phyloP scores from a whole-genome alignment of 2,329 filamentous ascomycete species.

The Mycosphaerella arachidis region DNA sequence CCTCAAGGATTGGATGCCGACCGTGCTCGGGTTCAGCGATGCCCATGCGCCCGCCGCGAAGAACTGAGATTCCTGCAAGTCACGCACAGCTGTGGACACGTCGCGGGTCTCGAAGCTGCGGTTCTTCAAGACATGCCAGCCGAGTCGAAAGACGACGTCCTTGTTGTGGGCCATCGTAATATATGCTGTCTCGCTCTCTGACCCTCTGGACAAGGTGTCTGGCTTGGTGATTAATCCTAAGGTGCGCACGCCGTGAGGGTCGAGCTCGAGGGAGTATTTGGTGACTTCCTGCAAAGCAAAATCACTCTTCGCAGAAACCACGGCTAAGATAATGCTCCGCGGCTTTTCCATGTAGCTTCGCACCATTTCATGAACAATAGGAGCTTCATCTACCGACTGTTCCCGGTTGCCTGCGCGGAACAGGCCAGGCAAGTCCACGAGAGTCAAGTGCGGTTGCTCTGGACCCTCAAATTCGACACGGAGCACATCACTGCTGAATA shows the following conservation, averaged over 20 bases:
- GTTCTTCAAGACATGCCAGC: constrained; percentile 11
- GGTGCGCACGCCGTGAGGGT: constrained; percentile 27
- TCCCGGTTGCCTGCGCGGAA: constrained; percentile 23
- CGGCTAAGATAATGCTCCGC: constrained; percentile 40
- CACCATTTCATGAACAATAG: constrained; percentile 35
- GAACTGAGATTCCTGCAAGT: too few species aligned
- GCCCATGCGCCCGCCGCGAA: too few species aligned
- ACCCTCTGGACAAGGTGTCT: constrained; percentile 23
- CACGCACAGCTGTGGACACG: not conserved
- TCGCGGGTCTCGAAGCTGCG: not conserved
- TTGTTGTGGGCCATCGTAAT: not conserved
- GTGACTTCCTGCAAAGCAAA: constrained; percentile 43
- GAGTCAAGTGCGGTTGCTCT: constrained; percentile 15
- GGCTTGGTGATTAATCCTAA: constrained; percentile 36
- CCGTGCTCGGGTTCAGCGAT: too few species aligned
- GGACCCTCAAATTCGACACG: constrained; percentile 21
- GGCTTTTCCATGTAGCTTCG: constrained; percentile 35
- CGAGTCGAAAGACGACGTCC: not conserved
- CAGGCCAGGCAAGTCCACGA: constrained; percentile 27
- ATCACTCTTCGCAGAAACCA: constrained; percentile 41
- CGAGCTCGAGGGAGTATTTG: constrained; percentile 33
- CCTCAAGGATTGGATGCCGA: too few species aligned
- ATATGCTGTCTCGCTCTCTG: not conserved
- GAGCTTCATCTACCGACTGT: constrained; percentile 34
- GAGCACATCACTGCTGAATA: constrained; percentile 16